These are phyloP conservation scores for Testicularia cyperi DNA, from an alignment of 1,284 basidiomycete species.

Conservation along the genomic window DNA sequence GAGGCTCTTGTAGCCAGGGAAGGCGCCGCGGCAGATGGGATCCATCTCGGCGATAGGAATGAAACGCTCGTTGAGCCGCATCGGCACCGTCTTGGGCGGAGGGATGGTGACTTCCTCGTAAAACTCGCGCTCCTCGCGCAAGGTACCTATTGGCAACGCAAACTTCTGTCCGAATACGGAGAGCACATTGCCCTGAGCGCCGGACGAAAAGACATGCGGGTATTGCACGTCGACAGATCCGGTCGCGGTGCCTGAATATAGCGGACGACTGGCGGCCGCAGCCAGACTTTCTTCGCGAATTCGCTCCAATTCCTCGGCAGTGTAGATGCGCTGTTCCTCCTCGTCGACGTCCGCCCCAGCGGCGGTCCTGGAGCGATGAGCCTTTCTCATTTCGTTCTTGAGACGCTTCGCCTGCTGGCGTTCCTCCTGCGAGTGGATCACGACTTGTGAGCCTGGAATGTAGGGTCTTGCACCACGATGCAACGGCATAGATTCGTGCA, in stretches of 20 bases:
- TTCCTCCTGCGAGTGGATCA: conserved; percentile 55
- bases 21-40: conserved; percentile 77
- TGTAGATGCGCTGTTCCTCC: conserved; percentile 61
- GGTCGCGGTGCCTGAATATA: conserved; percentile 68
- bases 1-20: conserved; percentile 81
- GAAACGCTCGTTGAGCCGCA: conserved; percentile 72
- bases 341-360: conserved; percentile 17
- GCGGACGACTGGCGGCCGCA: conserved; percentile 70
- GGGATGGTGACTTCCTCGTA: conserved; percentile 82
- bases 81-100: conserved; percentile 77
- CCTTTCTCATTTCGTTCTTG: conserved; percentile 29
- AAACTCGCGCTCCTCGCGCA: conserved; percentile 65
- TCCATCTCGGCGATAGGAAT: conserved; percentile 77
- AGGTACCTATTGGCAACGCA: conserved; percentile 80
- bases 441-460: conserved; percentile 56
- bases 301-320: conserved; percentile 66
- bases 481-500: conserved; percentile 8
- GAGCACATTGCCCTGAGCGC: conserved; percentile 70
- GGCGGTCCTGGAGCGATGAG: conserved; percentile 8
- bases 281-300: conserved; percentile 71
- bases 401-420: conserved; percentile 53
- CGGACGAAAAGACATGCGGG: conserved; percentile 86
- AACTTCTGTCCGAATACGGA: conserved; percentile 75
- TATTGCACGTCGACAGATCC: conserved; percentile 67
- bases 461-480: conserved; percentile 42